phyloP scores from a whole-genome alignment of 2,329 filamentous ascomycete genomes.

The Aspergillus carbonarius region DNA sequence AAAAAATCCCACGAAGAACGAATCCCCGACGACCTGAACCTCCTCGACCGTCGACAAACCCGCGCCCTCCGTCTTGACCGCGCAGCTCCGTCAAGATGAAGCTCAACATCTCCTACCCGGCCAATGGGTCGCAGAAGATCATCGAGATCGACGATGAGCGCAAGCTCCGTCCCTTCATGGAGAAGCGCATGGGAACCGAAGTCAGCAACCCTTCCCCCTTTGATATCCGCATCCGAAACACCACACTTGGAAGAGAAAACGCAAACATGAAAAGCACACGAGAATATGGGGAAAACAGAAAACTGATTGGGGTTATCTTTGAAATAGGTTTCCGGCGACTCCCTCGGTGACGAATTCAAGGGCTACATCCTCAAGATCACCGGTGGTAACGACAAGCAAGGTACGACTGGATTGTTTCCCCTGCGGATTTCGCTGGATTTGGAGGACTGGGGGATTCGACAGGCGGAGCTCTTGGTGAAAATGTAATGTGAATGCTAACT shows the following conservation, averaged over 20 bases:
- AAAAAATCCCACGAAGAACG: conserved; percentile 40
- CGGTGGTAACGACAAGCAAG: conserved; percentile 99
- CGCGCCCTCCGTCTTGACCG: conserved; percentile 49
- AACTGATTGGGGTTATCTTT: conserved; percentile 34
- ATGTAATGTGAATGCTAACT: conserved; percentile 26
- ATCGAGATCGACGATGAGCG: conserved; percentile 99
- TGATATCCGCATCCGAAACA: conserved; percentile 11
- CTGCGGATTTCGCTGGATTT: neutral
- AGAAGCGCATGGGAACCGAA: conserved; percentile 77
- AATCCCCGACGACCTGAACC: conserved; percentile 39
- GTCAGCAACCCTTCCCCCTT: conserved; percentile 36
- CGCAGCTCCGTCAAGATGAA: conserved; percentile 65
- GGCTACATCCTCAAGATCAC: conserved; percentile 99
- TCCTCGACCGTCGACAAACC: conserved; percentile 43
- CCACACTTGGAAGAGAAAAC: neutral
- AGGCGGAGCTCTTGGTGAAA: neutral
- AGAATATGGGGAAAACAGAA: conserved; percentile 19
- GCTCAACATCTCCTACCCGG: conserved; percentile 83
- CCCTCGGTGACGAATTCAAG: conserved; percentile 98
- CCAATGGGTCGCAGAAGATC: conserved; percentile 99
- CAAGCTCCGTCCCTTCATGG: conserved; percentile 98
- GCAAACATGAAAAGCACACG: conserved; percentile 1
- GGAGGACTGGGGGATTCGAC: neutral
- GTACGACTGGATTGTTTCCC: conserved; percentile 29
- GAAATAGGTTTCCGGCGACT: conserved; percentile 79